Percentiles rank a stretch among this genome's conserved stretches.
Evolutionary conservation across 1,284 basidiomycete species (phyloP).

Genomic region (Cryptococcus hybrid): DNA sequence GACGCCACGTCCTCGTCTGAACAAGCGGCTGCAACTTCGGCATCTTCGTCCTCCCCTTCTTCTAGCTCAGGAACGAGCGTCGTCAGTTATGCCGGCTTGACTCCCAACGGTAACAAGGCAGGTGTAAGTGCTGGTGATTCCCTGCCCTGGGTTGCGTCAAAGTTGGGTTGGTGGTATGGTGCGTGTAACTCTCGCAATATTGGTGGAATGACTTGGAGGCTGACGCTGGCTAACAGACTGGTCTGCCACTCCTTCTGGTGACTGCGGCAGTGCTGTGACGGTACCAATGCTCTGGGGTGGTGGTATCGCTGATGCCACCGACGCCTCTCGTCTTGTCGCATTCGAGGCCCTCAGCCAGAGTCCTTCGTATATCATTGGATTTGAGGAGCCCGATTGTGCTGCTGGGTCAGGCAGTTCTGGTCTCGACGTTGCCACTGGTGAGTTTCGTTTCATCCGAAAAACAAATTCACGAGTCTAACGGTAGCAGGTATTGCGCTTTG

Average conservation of each 20-base stretch:
- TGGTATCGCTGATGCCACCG: slow-evolving; percentile 24
- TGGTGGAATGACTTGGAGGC: slow-evolving; percentile 7
- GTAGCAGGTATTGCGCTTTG: slow-evolving; percentile 34
- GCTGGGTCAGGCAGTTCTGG: slow-evolving; percentile 26
- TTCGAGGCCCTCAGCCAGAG: slow-evolving; percentile 37
- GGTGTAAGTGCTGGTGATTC: slow-evolving; percentile 35
- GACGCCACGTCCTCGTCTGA: slow-evolving; percentile 5
- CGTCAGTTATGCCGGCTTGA: slow-evolving; percentile 8
- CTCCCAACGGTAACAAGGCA: slow-evolving; percentile 44
- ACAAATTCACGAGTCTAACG: neutral
- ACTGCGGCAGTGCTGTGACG: slow-evolving; percentile 25
- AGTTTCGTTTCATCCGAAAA: slow-evolving; percentile 3
- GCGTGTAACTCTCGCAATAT: neutral
- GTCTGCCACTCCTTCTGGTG: slow-evolving; percentile 23
- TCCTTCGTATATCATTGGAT: slow-evolving; percentile 45
- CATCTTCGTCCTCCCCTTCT: neutral
- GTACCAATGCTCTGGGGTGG: slow-evolving; percentile 50
- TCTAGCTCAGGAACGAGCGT: neutral
- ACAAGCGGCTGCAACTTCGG: neutral
- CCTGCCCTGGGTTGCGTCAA: slow-evolving; percentile 20
- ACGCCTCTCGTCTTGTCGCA: slow-evolving; percentile 32
- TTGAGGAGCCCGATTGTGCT: slow-evolving; percentile 49
- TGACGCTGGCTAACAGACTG: slow-evolving; percentile 16
- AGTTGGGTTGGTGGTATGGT: slow-evolving; percentile 49
- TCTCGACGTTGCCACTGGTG: slow-evolving; percentile 30